Base-by-base conservation (phyloP, 305 asterid genomes). In the Fraxinus nigra region DNA sequence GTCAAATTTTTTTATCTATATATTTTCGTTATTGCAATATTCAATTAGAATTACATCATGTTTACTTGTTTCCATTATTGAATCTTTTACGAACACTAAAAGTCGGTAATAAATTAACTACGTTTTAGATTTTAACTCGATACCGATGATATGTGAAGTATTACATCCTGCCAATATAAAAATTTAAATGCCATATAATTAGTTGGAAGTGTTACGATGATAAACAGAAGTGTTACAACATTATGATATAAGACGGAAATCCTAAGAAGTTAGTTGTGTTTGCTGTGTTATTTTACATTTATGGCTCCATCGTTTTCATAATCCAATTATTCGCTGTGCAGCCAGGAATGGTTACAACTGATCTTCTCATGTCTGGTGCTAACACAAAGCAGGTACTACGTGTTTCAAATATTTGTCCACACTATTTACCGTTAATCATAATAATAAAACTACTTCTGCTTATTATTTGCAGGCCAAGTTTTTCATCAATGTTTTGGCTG, bases 291-390 rank as follows among this genome's bases (percentile, higher is more conserved):
- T 73, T 33, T 10, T 65, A 51, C 18, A 34, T 35, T 14, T n/a
- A 4, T 18, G 61, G 38, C 38, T 56, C 72, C 73, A 30, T 69
- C 48, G 10, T 82, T 61, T 82, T 82, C 78, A 78, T 18, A 20
- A 16, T 51, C 46, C 28, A 33, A 61, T 70, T 76, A 35, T 56
- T 54, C 72, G 43, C 65, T 83, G 61, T 80, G 88, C 94, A 95
- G 99, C 99, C 99, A 54, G 99, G 99, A 82, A 95, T 95, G 99
- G 99, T 95, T 34, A 95, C 99, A 2, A 95, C 98, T 37, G 99
- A 95, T 88, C 99, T 95, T 80, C 97, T 95, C 84, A 92, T 95
- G 99, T 90, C 98, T 30, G 98, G 98, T 37, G 97, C 97, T 67
- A 91, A 91, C 87, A 93, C 97, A 46, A 94, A 95, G 92, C 99